Evolutionary conservation across 2,329 filamentous ascomycete genomes (phyloP).

Genomic region (Colletotrichum godetiae): DNA sequence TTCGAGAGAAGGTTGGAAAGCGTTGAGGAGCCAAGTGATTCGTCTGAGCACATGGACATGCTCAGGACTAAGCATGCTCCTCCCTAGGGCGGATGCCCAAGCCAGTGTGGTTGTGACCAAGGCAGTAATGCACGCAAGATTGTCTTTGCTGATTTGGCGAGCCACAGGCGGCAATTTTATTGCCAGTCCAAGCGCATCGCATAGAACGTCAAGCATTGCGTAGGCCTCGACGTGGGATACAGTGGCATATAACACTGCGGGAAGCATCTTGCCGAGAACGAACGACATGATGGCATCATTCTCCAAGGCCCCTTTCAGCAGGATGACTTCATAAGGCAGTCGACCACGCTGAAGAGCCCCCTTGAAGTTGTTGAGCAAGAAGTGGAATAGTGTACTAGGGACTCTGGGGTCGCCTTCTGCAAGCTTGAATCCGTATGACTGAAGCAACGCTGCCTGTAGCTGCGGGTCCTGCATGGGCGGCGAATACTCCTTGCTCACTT

Average conservation of each 20-base stretch:
- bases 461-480: constrained; percentile 67
- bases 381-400: constrained; percentile 64
- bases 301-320: constrained; percentile 62
- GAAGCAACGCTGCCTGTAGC: constrained; percentile 65
- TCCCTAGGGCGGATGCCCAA: constrained; percentile 35
- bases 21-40: constrained; percentile 35
- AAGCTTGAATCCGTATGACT: constrained; percentile 66
- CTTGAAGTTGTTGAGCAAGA: constrained; percentile 69
- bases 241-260: constrained; percentile 59
- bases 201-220: constrained; percentile 63
- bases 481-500: constrained; percentile 66
- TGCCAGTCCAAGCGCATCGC: constrained; percentile 52
- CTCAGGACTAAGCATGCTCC: constrained; percentile 25
- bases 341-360: constrained; percentile 61
- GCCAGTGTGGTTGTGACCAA: constrained; percentile 38
- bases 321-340: constrained; percentile 57
- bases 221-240: constrained; percentile 51
- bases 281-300: constrained; percentile 58
- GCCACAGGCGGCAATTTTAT: constrained; percentile 49
- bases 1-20: constrained; percentile 37
- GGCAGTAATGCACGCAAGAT: constrained; percentile 44
- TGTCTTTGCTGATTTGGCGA: constrained; percentile 49
- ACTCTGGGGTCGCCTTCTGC: constrained; percentile 62
- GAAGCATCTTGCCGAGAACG: constrained; percentile 63
- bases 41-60: constrained; percentile 41